Evolutionary conservation across 371 early-diverging fungal species (phyloP).

Genomic region (Haplosporangium sp.): DNA sequence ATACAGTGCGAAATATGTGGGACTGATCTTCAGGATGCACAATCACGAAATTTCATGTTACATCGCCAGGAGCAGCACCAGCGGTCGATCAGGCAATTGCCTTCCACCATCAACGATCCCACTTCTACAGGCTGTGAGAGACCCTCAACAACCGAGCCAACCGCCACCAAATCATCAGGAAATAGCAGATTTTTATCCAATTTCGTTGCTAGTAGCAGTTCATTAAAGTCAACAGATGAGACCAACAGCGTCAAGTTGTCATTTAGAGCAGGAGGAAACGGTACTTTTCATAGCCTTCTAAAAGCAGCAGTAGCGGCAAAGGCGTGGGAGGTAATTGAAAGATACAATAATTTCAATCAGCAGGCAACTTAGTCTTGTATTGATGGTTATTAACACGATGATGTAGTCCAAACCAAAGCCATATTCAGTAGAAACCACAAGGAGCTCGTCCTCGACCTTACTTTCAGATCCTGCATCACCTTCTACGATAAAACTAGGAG

Average conservation of each 20-base stretch:
- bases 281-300: constrained; percentile 70
- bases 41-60: constrained; percentile 36
- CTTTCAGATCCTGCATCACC: not conserved
- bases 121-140: not conserved
- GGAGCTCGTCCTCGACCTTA: not conserved
- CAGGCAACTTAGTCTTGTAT: too few species aligned
- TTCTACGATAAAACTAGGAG: constrained; percentile 28
- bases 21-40: constrained; percentile 60
- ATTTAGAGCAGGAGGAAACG: constrained; percentile 80
- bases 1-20: constrained; percentile 85
- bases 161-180: constrained; percentile 9
- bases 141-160: not conserved
- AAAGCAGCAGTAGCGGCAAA: constrained; percentile 65
- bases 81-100: constrained; percentile 41
- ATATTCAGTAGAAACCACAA: not conserved
- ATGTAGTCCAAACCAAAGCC: constrained; percentile 31
- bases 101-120: constrained; percentile 15
- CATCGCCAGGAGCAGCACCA: constrained; percentile 51
- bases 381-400: not conserved
- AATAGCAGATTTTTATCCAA: constrained; percentile 11
- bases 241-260: constrained; percentile 73
- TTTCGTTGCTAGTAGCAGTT: constrained; percentile 13
- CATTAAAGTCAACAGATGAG: constrained; percentile 14
- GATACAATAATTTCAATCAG: too few species aligned
- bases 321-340: constrained; percentile 73